Base-by-base conservation (phyloP, 768 basidiomycete species). In the Leccinum variicolor region DNA sequence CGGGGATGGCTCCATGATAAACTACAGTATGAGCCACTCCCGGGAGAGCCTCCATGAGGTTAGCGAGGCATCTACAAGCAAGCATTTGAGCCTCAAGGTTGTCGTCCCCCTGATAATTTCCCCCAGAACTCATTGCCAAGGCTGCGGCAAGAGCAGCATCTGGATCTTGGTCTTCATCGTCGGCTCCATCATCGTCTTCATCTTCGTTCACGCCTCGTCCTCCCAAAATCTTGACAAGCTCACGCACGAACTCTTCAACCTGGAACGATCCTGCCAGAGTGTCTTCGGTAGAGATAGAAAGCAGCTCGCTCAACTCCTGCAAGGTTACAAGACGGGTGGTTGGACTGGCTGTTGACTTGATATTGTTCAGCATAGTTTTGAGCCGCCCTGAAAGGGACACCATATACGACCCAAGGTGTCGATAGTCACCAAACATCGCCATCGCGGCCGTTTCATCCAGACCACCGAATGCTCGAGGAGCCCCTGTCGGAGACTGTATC, bases 31-130 rank as follows among this genome's bases (percentile, higher is more conserved):
- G 94, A n/a, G 94, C 93, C 43, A 94, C 90, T 25, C 95, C 94
- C 17, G 97, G 97, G 21, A 98, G 80, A n/a, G 94, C 96, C 73
- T 98, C 97, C 93, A 98, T 95, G 55, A 99, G 80, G 72, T 99
- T 98, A 50, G 95, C 96, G 53, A 99, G 79, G 70, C 97, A 99
- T 61, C 97, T 82, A 73, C 95, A 98, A 28, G 97, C 97, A 49
- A 98, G 82, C 51, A 98, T 86, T 74, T 98, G 95, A 53, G 94
- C 93, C 75, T 98, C 95, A 29, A 90, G 82, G 63, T 90, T 91
- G 58, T 92, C 91, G 64, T 93, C 91, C 31, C 89, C 91, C 66
- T 86, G 85, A 67, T 79, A 88, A 6, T 78, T 82, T 8, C 74
- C 77, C 23, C 87, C 87, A 0, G 84, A 77, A 61, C 92, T 94